Conservation (phyloP, 2,329 filamentous ascomycete species). For the Talaromyces sp. region DNA sequence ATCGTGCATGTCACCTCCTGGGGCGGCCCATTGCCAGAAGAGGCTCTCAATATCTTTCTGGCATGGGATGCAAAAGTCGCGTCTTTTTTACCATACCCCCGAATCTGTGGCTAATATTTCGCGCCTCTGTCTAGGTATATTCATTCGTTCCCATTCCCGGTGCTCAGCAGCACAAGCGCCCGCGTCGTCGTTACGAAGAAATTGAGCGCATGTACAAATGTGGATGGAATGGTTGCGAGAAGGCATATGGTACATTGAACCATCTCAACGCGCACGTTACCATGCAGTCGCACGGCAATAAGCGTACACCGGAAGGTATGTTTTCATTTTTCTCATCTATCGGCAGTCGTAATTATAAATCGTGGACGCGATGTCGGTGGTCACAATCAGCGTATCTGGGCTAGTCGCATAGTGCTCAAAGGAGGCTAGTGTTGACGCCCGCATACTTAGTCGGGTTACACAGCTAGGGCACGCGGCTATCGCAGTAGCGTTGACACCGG, state of each 20-base stretch:
- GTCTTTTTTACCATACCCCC: not conserved
- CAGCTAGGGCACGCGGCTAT: slow-evolving; percentile 48
- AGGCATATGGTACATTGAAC: slow-evolving; percentile 95
- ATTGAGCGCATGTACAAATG: slow-evolving; percentile 99
- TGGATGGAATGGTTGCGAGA: slow-evolving; percentile 96
- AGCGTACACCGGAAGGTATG: slow-evolving; percentile 93
- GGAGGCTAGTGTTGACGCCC: slow-evolving; percentile 37
- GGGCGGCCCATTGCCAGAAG: slow-evolving; percentile 16
- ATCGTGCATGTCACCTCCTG: slow-evolving; percentile 20
- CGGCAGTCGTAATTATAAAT: not conserved
- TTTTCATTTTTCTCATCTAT: not conserved
- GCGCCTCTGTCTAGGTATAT: slow-evolving; percentile 63
- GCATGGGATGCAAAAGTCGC: slow-evolving; percentile 3
- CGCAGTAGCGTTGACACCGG: slow-evolving; percentile 52
- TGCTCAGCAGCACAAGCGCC: slow-evolving; percentile 94
- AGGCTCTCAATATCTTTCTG: not conserved
- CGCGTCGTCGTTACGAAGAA: slow-evolving; percentile 89
- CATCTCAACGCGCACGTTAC: slow-evolving; percentile 97
- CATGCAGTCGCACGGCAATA: slow-evolving; percentile 94
- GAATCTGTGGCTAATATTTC: slow-evolving; percentile 6
- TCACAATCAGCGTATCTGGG: slow-evolving; percentile 15
- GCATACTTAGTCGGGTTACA: slow-evolving; percentile 46
- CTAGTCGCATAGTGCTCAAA: slow-evolving; percentile 32
- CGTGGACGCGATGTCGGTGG: not conserved
- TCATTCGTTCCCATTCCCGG: slow-evolving; percentile 97